phyloP scores from a whole-genome alignment of 345 rosid species.

The Eucalyptus viminalis region DNA sequence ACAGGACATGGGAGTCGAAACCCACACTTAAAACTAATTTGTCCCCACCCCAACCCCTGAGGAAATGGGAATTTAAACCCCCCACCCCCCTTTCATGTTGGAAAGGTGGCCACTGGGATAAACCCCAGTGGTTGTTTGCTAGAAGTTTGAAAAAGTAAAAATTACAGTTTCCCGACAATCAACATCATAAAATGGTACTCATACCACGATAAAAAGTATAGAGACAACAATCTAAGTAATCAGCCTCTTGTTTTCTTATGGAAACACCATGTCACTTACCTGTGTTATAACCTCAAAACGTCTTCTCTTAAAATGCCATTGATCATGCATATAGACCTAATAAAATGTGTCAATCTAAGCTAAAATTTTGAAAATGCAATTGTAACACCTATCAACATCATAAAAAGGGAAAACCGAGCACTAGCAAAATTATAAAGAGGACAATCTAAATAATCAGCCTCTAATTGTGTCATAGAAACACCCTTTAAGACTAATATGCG shows the following conservation, averaged over 20 bases:
- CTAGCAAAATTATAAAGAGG: neutral
- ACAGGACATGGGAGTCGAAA: no score
- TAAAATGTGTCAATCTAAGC: neutral
- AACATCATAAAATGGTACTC: neutral
- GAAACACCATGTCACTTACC: neutral
- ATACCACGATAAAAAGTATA: neutral
- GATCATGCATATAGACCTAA: neutral
- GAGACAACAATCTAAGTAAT: neutral
- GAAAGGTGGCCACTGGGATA: fast-evolving
- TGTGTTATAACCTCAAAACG: neutral
- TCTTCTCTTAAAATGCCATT: neutral
- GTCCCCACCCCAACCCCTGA: no score
- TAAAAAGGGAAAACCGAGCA: neutral
- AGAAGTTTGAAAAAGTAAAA: neutral
- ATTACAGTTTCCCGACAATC: neutral
- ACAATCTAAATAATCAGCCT: neutral
- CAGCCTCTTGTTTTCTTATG: neutral
- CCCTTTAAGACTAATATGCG: neutral
- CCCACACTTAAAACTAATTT: no score
- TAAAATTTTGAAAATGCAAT: neutral
- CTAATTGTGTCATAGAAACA: neutral
- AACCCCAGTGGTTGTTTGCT: neutral
- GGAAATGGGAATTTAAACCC: no score
- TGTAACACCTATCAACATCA: neutral
- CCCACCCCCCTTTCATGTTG: fast-evolving